Percentiles rank a stretch among this genome's conserved stretches.
phyloP scores from a whole-genome alignment of 2,329 filamentous ascomycete species.

The Aureobasidium sp. region DNA sequence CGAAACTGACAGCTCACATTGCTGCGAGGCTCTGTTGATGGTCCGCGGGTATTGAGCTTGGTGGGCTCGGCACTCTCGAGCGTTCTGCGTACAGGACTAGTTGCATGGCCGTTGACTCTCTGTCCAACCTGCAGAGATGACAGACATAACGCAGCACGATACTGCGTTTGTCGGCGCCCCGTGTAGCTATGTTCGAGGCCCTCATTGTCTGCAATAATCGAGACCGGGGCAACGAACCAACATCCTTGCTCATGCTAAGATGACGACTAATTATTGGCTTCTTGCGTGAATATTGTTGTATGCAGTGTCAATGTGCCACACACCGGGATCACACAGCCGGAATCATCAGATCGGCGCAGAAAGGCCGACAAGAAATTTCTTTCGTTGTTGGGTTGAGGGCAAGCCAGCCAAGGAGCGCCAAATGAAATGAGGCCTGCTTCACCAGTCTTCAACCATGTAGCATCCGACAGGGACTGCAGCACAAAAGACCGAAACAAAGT shows the following conservation, averaged over 20 bases:
- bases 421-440: constrained; percentile 11
- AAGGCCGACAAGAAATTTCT: constrained; percentile 10
- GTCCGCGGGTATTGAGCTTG: background rate
- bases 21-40: constrained; percentile 9
- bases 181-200: background rate
- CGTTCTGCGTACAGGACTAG: constrained; percentile 11
- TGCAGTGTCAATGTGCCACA: constrained; percentile 6
- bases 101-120: constrained; percentile 1
- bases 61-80: constrained; percentile 1
- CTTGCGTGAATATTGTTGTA: background rate
- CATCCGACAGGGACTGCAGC: background rate
- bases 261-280: constrained; percentile 9
- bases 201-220: background rate
- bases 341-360: constrained; percentile 11
- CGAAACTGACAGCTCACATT: background rate
- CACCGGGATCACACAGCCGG: constrained; percentile 3
- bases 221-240: constrained; percentile 1
- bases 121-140: background rate
- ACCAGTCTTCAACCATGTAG: background rate
- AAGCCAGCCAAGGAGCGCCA: constrained; percentile 14
- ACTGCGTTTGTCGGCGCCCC: background rate
- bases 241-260: background rate
- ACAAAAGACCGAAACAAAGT: background rate
- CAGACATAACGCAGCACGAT: constrained; percentile 5
- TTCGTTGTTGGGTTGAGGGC: constrained; percentile 10